phyloP scores from a whole-genome alignment of 352 stramenopile species.

The Pythium angustatum region DNA sequence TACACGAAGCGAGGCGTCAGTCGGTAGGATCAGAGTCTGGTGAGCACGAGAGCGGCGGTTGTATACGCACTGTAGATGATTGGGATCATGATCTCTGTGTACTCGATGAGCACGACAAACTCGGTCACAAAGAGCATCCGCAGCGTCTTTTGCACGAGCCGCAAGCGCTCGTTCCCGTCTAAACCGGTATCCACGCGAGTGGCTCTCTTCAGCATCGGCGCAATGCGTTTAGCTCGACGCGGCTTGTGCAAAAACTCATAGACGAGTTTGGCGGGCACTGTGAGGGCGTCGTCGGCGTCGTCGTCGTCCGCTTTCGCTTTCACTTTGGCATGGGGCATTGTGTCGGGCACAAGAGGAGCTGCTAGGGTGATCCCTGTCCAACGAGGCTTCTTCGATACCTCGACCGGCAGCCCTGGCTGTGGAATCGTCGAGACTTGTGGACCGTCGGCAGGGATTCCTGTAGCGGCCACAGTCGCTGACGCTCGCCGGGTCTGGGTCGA shows the following conservation, averaged over 20 bases:
- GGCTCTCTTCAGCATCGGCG: background rate
- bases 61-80: conserved; percentile 2
- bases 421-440: background rate
- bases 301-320: no score
- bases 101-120: conserved; percentile 4
- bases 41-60: background rate
- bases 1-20: background rate
- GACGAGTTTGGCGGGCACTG: no score
- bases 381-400: no score
- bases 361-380: no score
- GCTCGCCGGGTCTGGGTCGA: background rate
- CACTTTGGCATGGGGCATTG: no score
- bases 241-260: no score
- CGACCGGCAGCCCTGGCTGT: no score
- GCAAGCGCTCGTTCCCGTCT: background rate
- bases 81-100: conserved; percentile 2
- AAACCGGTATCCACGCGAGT: background rate
- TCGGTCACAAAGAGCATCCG: conserved; percentile 5
- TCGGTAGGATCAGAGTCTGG: background rate
- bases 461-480: background rate
- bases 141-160: background rate
- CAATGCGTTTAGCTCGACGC: no score
- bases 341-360: no score
- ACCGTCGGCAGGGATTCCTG: background rate
- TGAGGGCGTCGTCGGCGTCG: no score